These are phyloP conservation scores for Gastrodia elata DNA, from an alignment of 106 monocot species.

Conservation along the genomic window DNA sequence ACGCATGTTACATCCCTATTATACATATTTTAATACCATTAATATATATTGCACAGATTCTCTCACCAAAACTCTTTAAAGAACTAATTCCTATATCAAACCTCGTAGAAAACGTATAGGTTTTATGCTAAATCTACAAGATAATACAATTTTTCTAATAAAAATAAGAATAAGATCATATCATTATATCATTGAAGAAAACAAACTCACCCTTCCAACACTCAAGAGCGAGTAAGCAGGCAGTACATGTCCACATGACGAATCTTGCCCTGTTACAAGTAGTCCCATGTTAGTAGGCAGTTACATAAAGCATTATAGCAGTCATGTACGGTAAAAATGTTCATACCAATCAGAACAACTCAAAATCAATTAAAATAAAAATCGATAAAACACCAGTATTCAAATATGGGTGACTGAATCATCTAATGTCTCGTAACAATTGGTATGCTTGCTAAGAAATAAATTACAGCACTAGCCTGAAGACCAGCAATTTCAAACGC, in stretches of 20 bases:
- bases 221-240: constrained; percentile 49
- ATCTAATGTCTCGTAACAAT: neutral
- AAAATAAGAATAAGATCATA: neutral
- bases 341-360: neutral
- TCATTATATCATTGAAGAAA: neutral
- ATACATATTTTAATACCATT: neutral
- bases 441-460: neutral
- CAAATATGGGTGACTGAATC: neutral
- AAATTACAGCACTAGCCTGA: neutral
- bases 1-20: neutral
- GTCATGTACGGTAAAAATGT: neutral
- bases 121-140: neutral
- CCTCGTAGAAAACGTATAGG: neutral
- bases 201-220: constrained; percentile 43
- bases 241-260: constrained; percentile 21
- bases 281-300: neutral
- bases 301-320: neutral
- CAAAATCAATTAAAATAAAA: neutral
- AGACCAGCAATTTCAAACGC: no score
- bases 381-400: neutral
- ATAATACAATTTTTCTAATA: neutral
- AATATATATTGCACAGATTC: neutral
- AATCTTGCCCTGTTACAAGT: constrained; percentile 40
- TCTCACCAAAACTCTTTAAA: neutral
- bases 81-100: neutral